Percentiles rank a stretch among this genome's conserved stretches.
These are phyloP conservation scores for Pinus tabuliformis DNA, from an alignment of 75 land plant species.

Conservation along the genomic window DNA sequence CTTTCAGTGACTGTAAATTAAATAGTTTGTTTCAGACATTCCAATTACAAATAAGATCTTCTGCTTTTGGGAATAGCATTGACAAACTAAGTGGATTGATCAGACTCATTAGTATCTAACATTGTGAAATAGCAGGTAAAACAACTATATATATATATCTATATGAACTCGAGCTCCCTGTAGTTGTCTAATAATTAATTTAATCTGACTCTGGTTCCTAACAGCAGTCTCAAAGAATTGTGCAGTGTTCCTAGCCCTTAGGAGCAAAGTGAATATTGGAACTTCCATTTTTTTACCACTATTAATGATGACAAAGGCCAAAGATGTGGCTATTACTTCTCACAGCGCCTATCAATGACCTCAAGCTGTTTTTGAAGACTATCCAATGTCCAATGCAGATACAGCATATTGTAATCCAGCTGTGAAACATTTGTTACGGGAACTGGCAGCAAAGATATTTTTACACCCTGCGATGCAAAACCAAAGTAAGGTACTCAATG, in stretches of 20 bases:
- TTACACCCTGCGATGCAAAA: conserved; percentile 61
- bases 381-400: conserved; percentile 77
- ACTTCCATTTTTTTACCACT: not conserved
- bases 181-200: not conserved
- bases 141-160: not conserved
- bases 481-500: not conserved
- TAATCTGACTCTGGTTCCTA: not conserved
- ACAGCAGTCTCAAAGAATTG: not conserved
- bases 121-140: not conserved
- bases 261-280: not conserved
- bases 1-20: not conserved
- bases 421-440: conserved; percentile 35
- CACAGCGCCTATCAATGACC: conserved; percentile 47
- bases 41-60: not conserved
- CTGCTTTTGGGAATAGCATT: not conserved
- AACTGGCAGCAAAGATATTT: conserved; percentile 55
- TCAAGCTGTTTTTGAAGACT: conserved; percentile 65
- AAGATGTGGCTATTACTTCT: conserved; percentile 22
- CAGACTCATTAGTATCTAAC: not conserved
- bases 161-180: not conserved
- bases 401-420: conserved; percentile 61
- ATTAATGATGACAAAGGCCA: not conserved
- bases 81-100: not conserved
- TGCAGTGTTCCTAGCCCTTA: not conserved
- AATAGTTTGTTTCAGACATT: not conserved